These are phyloP conservation scores for Gleditsia sinensis DNA, from an alignment of 306 rosid genomes.

Conservation along the genomic window DNA sequence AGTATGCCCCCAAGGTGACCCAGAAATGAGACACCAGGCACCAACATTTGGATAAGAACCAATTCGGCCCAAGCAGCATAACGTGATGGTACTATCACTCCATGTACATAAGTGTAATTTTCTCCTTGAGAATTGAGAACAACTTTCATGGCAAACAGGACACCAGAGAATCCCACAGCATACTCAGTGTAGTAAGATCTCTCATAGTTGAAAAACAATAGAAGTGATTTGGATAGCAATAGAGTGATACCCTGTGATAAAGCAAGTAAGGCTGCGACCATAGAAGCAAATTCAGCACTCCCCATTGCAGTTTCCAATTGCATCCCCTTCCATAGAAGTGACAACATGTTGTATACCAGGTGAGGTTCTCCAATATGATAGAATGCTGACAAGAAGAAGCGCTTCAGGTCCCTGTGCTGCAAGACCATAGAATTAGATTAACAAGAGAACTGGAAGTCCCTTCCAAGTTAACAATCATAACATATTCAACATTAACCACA, in stretches of 20 bases:
- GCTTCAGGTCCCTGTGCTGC: slow-evolving; percentile 74
- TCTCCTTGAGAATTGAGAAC: slow-evolving; percentile 63
- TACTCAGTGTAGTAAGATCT: slow-evolving; percentile 64
- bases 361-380: slow-evolving; percentile 84
- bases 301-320: slow-evolving; percentile 76
- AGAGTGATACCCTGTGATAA: slow-evolving; percentile 81
- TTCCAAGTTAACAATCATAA: background rate
- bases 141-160: slow-evolving; percentile 91
- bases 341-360: slow-evolving; percentile 84
- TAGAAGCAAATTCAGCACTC: slow-evolving; percentile 63
- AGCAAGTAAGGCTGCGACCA: slow-evolving; percentile 64
- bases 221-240: slow-evolving; percentile 66
- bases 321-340: slow-evolving; percentile 92
- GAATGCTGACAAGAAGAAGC: slow-evolving; percentile 77
- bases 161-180: slow-evolving; percentile 89
- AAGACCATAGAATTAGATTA: background rate
- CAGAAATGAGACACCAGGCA: slow-evolving; percentile 80
- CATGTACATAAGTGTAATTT: slow-evolving; percentile 53
- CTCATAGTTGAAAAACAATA: slow-evolving; percentile 63
- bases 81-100: slow-evolving; percentile 63
- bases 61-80: slow-evolving; percentile 91
- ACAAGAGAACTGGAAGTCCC: background rate
- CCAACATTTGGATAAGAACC: slow-evolving; percentile 65
- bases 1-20: slow-evolving; percentile 93
- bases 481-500: background rate